Evolutionary conservation across 768 basidiomycete species (phyloP).

Genomic region (Lactifluus subvellereus): DNA sequence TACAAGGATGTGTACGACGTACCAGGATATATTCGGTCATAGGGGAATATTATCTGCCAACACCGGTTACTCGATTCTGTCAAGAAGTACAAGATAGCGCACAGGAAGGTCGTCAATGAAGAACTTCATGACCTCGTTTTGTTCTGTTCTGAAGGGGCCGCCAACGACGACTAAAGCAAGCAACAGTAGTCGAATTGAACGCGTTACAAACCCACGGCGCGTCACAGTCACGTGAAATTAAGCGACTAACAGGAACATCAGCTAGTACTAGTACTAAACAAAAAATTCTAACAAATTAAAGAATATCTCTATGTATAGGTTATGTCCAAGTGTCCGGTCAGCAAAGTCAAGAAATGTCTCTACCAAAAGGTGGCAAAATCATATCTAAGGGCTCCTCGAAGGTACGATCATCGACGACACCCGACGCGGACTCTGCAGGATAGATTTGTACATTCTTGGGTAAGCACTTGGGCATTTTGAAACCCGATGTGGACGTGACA

Average conservation of each 20-base stretch:
- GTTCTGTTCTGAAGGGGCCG: not conserved
- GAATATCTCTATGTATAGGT: not conserved
- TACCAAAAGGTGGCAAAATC: constrained; percentile 23
- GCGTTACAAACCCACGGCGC: constrained; percentile 6
- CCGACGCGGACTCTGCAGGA: not conserved
- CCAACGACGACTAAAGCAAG: not conserved
- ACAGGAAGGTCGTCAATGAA: constrained; percentile 42
- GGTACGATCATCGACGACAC: not conserved
- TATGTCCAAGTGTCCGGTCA: not conserved
- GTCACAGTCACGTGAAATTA: constrained; percentile 7
- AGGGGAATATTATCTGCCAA: constrained; percentile 81
- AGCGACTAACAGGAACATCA: not conserved
- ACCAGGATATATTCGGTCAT: constrained; percentile 96
- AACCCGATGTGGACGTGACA: not conserved
- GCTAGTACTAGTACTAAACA: not conserved
- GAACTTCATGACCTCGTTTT: constrained; percentile 31
- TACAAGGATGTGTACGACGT: constrained; percentile 25
- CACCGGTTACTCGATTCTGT: constrained; percentile 4
- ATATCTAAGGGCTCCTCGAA: constrained; percentile 23
- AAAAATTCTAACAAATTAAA: constrained; percentile 10
- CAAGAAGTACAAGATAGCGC: constrained; percentile 20
- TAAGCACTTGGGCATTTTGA: constrained; percentile 1
- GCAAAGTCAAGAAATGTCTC: constrained; percentile 10
- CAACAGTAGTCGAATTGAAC: not conserved
- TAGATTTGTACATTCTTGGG: constrained; percentile 15